A percentile compares a stretch with the other conserved stretches of the same genome.
Evolutionary conservation across 2,329 filamentous ascomycete genomes (phyloP).

Genomic region (Colletotrichum costaricense): DNA sequence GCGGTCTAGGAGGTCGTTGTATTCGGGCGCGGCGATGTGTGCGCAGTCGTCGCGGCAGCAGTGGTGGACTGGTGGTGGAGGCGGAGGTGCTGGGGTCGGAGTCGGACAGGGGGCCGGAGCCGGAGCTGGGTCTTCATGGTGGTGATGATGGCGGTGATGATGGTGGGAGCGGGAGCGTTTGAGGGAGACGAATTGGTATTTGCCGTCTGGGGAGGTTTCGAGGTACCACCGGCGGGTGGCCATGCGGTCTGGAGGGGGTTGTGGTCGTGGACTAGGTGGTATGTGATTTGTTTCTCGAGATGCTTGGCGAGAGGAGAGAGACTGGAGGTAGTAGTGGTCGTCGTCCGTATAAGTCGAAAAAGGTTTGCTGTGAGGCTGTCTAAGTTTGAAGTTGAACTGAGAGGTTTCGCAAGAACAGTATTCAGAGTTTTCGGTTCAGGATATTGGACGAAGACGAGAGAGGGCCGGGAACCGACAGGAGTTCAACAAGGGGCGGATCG

Average conservation of each 20-base stretch:
- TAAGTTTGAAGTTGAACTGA: background rate
- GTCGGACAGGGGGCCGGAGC: constrained; percentile 43
- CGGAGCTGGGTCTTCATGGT: constrained; percentile 36
- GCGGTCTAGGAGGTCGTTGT: constrained; percentile 49
- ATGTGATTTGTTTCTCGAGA: constrained; percentile 34
- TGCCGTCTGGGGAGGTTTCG: constrained; percentile 48
- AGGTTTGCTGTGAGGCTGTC: background rate
- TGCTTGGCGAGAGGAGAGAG: constrained; percentile 21
- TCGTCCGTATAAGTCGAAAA: background rate
- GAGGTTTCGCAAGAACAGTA: background rate
- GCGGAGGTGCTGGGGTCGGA: constrained; percentile 40
- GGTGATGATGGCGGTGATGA: constrained; percentile 44
- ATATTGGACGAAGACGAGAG: background rate
- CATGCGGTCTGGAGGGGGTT: constrained; percentile 41
- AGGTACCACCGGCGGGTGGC: constrained; percentile 48
- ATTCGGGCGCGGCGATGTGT: constrained; percentile 49
- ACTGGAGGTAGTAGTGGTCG: background rate
- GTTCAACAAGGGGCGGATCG: background rate
- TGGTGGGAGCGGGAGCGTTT: constrained; percentile 52
- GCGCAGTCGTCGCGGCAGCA: constrained; percentile 46
- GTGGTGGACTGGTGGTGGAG: constrained; percentile 39
- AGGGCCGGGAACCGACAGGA: background rate
- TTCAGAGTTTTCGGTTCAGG: background rate
- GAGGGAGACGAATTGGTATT: constrained; percentile 50
- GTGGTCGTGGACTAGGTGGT: constrained; percentile 12